Evolutionary conservation across 2,329 filamentous ascomycete species (phyloP), one percentile per base, ranked within the genome.

Genomic region (Talaromyces funiculosus): DNA sequence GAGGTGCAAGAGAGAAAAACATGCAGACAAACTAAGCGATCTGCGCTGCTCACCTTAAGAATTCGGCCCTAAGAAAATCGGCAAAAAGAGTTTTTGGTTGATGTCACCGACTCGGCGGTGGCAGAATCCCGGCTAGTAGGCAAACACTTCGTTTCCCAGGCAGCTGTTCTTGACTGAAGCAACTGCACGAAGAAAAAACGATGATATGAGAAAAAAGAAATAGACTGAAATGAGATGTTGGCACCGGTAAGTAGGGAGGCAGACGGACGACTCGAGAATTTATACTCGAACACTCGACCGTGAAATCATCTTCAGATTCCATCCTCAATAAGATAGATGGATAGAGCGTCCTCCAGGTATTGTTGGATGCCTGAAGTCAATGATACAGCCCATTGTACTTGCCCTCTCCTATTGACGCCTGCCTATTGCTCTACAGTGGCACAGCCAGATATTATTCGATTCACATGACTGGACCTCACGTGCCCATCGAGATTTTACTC

Each of bases 61-160:
- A 35, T 53, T 20, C 18, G 18, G 10, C 33, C 51, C 51, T 54
- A 18, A 26, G 20, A 54, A 54, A 54, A 24, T 26, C 26, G 51
- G 51, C 47, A 35, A 54, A 54, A 54, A 54, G 33, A 35, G 51
- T 53, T 54, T 54, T 26, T 54, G 18, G 51, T 40, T 54, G 51
- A 54, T 54, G 51, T 54, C 51, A 54, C 33, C 29, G 49, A 33
- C 49, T 53, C 49, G 26, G 6, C 47, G 47, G 47, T 54, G 33
- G 43, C 43, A 47, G 43, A 47, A 47, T 18, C 26, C 4, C 18
- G 33, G 12, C 35, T 35, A 7, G 16, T n/a, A 54, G 51, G 51
- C 51, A 54, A 40, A 54, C 31, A 53, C 31, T 12, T 14, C 51
- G 4, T 16, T 16, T 37, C 10, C 42, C 16, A 47, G 43, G 43